phyloP scores from a whole-genome alignment of 2,329 filamentous ascomycete genomes.

The Pseudovirgaria hyperparasitica region DNA sequence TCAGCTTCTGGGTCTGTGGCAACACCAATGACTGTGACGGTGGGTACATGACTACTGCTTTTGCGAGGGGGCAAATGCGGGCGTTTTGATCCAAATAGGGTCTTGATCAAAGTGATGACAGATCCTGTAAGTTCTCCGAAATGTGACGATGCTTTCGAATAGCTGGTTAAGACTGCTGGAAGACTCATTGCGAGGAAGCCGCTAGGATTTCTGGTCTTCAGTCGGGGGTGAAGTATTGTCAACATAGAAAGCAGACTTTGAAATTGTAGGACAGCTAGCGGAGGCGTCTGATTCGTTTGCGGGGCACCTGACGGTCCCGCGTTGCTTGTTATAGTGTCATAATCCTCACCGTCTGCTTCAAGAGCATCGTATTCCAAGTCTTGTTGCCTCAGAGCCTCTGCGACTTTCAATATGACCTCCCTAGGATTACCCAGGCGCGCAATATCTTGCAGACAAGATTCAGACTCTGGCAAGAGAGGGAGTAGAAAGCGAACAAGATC shows the following conservation, averaged over 20 bases:
- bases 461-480: conserved; percentile 50
- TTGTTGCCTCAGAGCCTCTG: conserved; percentile 56
- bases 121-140: conserved; percentile 54
- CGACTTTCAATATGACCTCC: conserved; percentile 70
- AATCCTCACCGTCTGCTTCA: conserved; percentile 3
- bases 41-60: conserved; percentile 35
- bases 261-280: conserved; percentile 43
- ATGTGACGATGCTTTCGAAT: conserved; percentile 43
- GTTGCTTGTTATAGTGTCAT: conserved; percentile 1
- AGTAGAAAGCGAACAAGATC: conserved; percentile 67
- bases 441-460: conserved; percentile 59
- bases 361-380: conserved; percentile 31
- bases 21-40: conserved; percentile 11
- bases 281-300: conserved; percentile 15
- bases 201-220: conserved; percentile 67
- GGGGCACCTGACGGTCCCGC: conserved; percentile 4
- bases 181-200: conserved; percentile 68
- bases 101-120: conserved; percentile 58
- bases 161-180: conserved; percentile 56
- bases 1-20: conserved; percentile 43
- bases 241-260: conserved; percentile 59
- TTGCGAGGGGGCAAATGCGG: conserved; percentile 50
- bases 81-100: conserved; percentile 52
- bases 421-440: conserved; percentile 67
- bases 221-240: conserved; percentile 57